Conservation (phyloP, 108 stramenopile genomes). For the Epipyxis sp. region DNA sequence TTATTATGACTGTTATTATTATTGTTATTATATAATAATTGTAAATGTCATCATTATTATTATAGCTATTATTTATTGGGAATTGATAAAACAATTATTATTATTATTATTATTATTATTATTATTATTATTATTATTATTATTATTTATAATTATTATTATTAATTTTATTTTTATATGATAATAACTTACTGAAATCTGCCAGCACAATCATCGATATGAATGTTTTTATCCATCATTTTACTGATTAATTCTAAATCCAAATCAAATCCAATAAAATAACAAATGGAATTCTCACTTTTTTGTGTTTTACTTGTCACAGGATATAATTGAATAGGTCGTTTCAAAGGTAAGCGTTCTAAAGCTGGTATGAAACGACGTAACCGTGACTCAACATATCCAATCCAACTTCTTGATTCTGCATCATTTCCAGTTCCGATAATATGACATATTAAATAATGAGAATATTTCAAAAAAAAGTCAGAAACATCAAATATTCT, state of each 20-base stretch:
- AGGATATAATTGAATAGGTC: conserved; percentile 7
- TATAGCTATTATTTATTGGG: too few species aligned
- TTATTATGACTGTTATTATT: too few species aligned
- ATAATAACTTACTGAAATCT: not conserved
- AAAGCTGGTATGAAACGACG: conserved; percentile 37
- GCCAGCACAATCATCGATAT: not conserved
- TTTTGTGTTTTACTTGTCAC: not conserved
- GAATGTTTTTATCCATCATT: not conserved
- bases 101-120: too few species aligned
- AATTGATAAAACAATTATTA: too few species aligned
- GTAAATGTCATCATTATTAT: too few species aligned
- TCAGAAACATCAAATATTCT: conserved; percentile 83
- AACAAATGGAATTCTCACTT: conserved; percentile 22
- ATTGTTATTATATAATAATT: too few species aligned
- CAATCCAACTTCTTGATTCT: conserved; percentile 83
- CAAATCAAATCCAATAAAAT: conserved; percentile 26
- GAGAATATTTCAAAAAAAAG: conserved; percentile 88
- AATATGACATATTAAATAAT: conserved; percentile 86
- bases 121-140: too few species aligned
- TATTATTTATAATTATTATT: too few species aligned
- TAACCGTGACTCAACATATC: conserved; percentile 83
- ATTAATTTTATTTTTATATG: too few species aligned
- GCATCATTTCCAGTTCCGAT: conserved; percentile 62
- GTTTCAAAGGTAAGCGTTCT: not conserved
- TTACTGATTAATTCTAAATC: not conserved